Evolutionary conservation across 192 early-diverging fungal species (phyloP).

Genomic region (Umbelopsis ramanniana): DNA sequence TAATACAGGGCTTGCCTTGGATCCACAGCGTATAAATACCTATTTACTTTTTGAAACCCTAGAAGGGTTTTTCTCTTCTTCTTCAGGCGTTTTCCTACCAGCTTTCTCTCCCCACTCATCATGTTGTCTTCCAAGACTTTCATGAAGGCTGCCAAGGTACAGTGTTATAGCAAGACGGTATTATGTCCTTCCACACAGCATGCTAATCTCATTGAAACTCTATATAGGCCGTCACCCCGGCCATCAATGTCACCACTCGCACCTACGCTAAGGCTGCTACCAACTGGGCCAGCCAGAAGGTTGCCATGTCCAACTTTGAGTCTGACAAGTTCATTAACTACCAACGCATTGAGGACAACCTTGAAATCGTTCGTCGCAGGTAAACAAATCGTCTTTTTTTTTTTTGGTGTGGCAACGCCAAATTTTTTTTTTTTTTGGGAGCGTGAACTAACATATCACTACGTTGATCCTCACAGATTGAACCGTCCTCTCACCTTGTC

Average conservation of each 20-base stretch:
- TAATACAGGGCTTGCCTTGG: not conserved
- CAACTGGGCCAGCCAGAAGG: conserved; percentile 64
- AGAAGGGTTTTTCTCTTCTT: conserved; percentile 13
- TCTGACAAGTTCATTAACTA: conserved; percentile 97
- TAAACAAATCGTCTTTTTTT: conserved; percentile 26
- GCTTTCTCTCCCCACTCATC: conserved; percentile 11
- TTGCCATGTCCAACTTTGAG: conserved; percentile 92
- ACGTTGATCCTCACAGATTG: conserved; percentile 58
- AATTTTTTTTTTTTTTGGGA: not conserved
- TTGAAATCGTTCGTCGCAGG: conserved; percentile 92
- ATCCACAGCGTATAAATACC: not conserved
- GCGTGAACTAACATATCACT: no score
- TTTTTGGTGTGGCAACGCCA: not conserved
- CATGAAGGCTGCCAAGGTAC: conserved; percentile 44
- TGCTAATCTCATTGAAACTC: not conserved
- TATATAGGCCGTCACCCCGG: conserved; percentile 35
- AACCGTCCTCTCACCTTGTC: conserved; percentile 90
- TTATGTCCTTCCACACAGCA: no score
- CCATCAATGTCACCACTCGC: conserved; percentile 42
- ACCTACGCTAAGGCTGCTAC: conserved; percentile 58
- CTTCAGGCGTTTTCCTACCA: conserved; percentile 20
- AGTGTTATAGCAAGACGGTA: no score
- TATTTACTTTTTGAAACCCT: not conserved
- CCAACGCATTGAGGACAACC: conserved; percentile 92
- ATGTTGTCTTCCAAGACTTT: conserved; percentile 43